Conservation (phyloP, 495 filamentous ascomycete genomes). For the Penicillium lagena region DNA sequence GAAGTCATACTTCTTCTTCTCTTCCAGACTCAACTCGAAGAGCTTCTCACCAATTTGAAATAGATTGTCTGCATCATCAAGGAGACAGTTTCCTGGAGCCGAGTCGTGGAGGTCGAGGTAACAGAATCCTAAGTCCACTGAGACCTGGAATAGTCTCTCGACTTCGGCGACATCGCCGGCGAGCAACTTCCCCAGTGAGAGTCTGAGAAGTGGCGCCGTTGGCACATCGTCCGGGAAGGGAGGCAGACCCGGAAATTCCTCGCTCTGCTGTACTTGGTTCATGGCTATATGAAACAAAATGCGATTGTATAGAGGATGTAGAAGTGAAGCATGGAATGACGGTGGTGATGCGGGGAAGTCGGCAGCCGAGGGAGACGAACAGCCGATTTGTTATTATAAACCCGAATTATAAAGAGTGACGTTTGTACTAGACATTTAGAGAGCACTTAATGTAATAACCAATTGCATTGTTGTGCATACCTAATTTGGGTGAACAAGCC, state of each 20-base stretch:
- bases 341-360: too few species aligned
- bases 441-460: too few species aligned
- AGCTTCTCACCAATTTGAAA: constrained; percentile 39
- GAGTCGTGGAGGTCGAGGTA: constrained; percentile 49
- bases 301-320: too few species aligned
- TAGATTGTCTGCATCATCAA: constrained; percentile 37
- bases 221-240: constrained; percentile 48
- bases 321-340: too few species aligned
- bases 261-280: neutral
- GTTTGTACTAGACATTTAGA: too few species aligned
- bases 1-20: constrained; percentile 49
- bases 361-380: too few species aligned
- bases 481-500: too few species aligned
- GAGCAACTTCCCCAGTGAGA: constrained; percentile 46
- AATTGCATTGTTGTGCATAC: too few species aligned
- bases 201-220: constrained; percentile 47
- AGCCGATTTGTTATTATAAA: too few species aligned
- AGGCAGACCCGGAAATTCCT: constrained; percentile 29
- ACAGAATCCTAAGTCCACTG: constrained; percentile 55
- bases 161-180: constrained; percentile 33
- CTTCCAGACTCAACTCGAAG: constrained; percentile 43
- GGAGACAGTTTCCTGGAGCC: constrained; percentile 29
- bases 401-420: too few species aligned
- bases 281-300: too few species aligned
- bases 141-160: constrained; percentile 38